phyloP scores from a whole-genome alignment of 2,329 filamentous ascomycete genomes.

The Aspergillus sp. region DNA sequence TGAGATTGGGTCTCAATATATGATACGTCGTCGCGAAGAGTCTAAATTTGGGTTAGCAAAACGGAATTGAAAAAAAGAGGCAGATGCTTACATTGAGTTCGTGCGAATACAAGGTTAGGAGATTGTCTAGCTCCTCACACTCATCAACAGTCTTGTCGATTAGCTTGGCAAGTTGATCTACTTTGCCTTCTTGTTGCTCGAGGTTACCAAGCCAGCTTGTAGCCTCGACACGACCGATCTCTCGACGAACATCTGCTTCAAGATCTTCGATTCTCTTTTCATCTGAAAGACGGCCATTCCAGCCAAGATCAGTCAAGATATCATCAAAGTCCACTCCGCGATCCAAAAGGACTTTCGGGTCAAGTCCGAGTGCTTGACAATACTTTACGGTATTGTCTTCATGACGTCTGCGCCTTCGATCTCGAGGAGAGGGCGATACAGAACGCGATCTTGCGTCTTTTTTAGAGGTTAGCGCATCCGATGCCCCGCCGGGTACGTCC shows the following conservation, averaged over 20 bases:
- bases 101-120: constrained; percentile 90
- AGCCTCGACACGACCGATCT: constrained; percentile 86
- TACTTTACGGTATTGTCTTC: constrained; percentile 77
- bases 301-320: constrained; percentile 83
- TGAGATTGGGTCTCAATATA: constrained; percentile 98
- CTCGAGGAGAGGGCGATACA: constrained; percentile 43
- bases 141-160: constrained; percentile 90
- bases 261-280: constrained; percentile 75
- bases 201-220: constrained; percentile 85
- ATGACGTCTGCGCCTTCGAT: constrained; percentile 60
- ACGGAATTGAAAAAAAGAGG: not conserved
- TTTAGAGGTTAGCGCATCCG: constrained; percentile 19
- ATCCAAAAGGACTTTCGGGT: constrained; percentile 72
- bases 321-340: constrained; percentile 77
- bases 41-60: constrained; percentile 55
- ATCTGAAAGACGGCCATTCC: constrained; percentile 76
- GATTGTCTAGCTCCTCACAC: constrained; percentile 92
- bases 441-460: constrained; percentile 31
- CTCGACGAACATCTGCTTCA: constrained; percentile 78
- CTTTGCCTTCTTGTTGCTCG: constrained; percentile 84
- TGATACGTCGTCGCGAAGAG: constrained; percentile 89
- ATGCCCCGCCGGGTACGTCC: constrained; percentile 13
- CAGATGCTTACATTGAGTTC: constrained; percentile 75
- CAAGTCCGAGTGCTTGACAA: constrained; percentile 73
- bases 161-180: constrained; percentile 79